A percentile compares a stretch with the other conserved stretches of the same genome.
Evolutionary conservation across 1,284 basidiomycete genomes (phyloP).

Genomic region (Rhodofomes roseus): DNA sequence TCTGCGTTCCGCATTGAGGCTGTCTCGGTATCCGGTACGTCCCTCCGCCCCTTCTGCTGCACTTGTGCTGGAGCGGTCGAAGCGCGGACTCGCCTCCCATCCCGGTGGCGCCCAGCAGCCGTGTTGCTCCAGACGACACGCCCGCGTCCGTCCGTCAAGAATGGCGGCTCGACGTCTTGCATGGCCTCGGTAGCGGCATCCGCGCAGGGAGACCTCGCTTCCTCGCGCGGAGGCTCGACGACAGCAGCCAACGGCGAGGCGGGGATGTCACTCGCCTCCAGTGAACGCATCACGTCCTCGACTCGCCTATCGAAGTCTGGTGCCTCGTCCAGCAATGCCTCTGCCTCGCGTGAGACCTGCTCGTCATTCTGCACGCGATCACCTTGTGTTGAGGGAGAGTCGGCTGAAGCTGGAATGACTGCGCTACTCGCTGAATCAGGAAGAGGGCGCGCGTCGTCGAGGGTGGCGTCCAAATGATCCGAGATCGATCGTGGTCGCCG

Average conservation of each 20-base stretch:
- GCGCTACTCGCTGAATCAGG: not conserved
- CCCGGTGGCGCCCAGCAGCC: conserved; percentile 15
- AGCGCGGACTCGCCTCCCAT: conserved; percentile 15
- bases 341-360: conserved; percentile 1
- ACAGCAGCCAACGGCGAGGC: not conserved
- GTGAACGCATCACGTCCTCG: not conserved
- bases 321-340: conserved; percentile 1
- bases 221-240: not conserved
- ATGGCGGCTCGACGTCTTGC: conserved; percentile 48
- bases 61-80: not conserved
- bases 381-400: not conserved
- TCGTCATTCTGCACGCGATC: not conserved
- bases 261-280: not conserved
- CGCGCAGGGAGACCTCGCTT: not conserved
- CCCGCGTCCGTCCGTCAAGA: conserved; percentile 51
- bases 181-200: conserved; percentile 3
- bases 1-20: conserved; percentile 4
- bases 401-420: not conserved
- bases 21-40: conserved; percentile 3
- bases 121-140: conserved; percentile 54
- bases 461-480: not conserved
- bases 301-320: conserved; percentile 3
- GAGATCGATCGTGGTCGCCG: not conserved
- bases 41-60: conserved; percentile 11
- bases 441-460: conserved; percentile 1